Evolutionary conservation across 306 rosid genomes (phyloP).

Genomic region (Mucuna pruriens): DNA sequence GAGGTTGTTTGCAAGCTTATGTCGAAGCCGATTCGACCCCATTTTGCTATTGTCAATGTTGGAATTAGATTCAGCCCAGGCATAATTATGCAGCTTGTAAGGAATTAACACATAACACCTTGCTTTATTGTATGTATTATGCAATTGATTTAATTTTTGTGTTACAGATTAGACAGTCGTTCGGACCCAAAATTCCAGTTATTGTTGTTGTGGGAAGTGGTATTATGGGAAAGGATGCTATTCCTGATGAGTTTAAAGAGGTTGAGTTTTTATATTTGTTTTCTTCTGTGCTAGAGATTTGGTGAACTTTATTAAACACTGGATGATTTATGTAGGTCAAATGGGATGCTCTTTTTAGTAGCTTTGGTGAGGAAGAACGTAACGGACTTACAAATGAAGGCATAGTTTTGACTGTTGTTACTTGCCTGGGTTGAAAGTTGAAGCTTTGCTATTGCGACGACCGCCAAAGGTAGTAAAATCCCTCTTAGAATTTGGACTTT

Average conservation of each 20-base stretch:
- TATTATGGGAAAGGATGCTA: constrained; percentile 69
- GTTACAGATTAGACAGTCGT: constrained; percentile 47
- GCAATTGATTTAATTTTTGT: constrained; percentile 20
- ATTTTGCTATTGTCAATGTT: constrained; percentile 62
- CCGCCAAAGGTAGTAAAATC: constrained; percentile 43
- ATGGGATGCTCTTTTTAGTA: constrained; percentile 51
- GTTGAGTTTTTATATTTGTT: constrained; percentile 41
- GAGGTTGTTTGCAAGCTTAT: constrained; percentile 68
- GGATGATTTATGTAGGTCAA: constrained; percentile 52
- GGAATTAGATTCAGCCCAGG: constrained; percentile 55
- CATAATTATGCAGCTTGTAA: constrained; percentile 54
- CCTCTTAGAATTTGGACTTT: constrained; percentile 4
- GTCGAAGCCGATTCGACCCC: constrained; percentile 75
- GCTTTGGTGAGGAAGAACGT: constrained; percentile 29
- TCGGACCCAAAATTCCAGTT: constrained; percentile 59
- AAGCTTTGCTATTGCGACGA: constrained; percentile 58
- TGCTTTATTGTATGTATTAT: constrained; percentile 7
- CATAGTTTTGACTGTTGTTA: constrained; percentile 65
- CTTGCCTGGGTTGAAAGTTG: constrained; percentile 76
- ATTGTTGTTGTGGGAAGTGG: constrained; percentile 61
- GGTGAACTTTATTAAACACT: not conserved
- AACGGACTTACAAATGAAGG: constrained; percentile 52
- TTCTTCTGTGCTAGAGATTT: constrained; percentile 16
- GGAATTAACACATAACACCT: not conserved
- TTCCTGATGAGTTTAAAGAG: constrained; percentile 67